phyloP scores from a whole-genome alignment of 2,329 filamentous ascomycete genomes.

The Fusarium mundagurra region DNA sequence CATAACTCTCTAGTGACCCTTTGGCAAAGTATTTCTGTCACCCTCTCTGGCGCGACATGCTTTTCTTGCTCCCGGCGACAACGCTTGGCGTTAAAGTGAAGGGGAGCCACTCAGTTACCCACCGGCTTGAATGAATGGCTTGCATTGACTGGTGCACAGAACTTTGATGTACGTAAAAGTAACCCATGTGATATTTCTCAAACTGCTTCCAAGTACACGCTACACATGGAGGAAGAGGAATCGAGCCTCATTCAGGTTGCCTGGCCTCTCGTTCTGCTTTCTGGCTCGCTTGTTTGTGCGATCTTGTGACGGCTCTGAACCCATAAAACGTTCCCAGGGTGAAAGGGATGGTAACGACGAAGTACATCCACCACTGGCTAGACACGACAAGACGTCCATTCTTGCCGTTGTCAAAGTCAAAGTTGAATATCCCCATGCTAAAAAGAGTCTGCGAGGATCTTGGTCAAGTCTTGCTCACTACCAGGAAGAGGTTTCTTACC shows the following conservation, averaged over 20 bases:
- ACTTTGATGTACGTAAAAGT: neutral
- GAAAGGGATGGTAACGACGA: neutral
- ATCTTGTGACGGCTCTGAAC: neutral
- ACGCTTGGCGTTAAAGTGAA: neutral
- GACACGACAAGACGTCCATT: neutral
- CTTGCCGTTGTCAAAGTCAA: neutral
- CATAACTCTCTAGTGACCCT: rapidly evolving
- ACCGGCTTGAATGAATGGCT: neutral
- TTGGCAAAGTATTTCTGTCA: rapidly evolving
- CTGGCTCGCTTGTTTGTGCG: neutral
- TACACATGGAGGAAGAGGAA: rapidly evolving
- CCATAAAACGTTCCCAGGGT: neutral
- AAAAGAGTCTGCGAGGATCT: neutral
- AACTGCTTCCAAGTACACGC: rapidly evolving
- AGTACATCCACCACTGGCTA: neutral
- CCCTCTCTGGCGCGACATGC: rapidly evolving
- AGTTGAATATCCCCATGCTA: neutral
- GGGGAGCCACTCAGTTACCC: neutral
- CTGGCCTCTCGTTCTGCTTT: neutral
- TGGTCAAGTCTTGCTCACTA: no score
- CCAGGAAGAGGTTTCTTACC: no score
- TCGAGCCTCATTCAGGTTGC: neutral
- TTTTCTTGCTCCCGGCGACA: neutral
- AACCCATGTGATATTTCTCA: neutral
- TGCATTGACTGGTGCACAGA: neutral